Evolutionary conservation across 2,329 filamentous ascomycete genomes (phyloP), one percentile per base, ranked within the genome.

Genomic region (Fusarium irregulare): DNA sequence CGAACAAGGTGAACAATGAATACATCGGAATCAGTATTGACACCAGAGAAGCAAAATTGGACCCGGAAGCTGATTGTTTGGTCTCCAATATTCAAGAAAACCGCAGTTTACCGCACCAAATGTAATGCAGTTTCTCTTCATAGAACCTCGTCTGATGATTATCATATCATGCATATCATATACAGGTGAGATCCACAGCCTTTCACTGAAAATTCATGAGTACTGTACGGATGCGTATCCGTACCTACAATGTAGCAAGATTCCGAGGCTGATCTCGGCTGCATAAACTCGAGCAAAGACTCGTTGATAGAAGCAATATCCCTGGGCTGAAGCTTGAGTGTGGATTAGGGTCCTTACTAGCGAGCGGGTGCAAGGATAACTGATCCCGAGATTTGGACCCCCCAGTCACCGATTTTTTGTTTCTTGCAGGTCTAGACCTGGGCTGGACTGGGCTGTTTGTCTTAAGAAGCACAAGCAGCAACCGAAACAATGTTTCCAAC

Each of bases 251-350:
- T 48, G 56, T 44, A 54, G 49, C 58, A 54, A 45, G 56, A 45
- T 27, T 46, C 23, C 23, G 40, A 66, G 28, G 45, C 41, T 56
- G 64, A 61, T 60, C 54, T 56, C 56, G 49, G 40, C 45, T 63
- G 44, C 66, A 72, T 62, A 60, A 60, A 61, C 50, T 65, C 56
- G 56, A 64, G 20, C 56, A 66, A 47, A 48, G 58, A 68, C 49
- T 56, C 69, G 66, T 71, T 48, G 64, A 30, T 49, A 50, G 51
- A 45, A 49, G 68, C 68, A 74, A 74, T 74, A 68, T 74, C 60
- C 53, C 54, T 70, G 72, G 72, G 72, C 72, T 74, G 62, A 74
- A 75, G 70, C 65, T 66, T 74, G 65, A 73, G 72, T 64, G 70
- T 65, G 55, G 53, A 47, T 51, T 64, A 23, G 37, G 34, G 47